A percentile compares a stretch with the other conserved stretches of the same genome.
phyloP scores from a whole-genome alignment of 352 stramenopile genomes.

The Phytophthora crassamura region DNA sequence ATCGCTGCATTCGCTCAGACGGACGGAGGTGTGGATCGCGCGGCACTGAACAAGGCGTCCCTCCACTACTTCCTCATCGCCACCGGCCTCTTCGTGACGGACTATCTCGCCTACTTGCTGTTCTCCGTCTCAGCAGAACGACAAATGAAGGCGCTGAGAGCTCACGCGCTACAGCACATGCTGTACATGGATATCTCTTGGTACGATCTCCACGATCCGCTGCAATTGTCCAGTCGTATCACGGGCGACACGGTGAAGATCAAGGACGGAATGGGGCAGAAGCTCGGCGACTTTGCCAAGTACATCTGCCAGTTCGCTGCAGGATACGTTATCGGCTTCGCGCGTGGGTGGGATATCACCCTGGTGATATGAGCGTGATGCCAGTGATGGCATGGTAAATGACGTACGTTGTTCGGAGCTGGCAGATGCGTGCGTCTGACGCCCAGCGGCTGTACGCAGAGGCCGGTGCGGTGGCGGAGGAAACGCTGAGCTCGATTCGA shows the following conservation, averaged over 20 bases:
- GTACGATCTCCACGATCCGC: conserved; percentile 23
- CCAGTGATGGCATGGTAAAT: conserved; percentile 17
- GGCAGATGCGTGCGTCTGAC: neutral
- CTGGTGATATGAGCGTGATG: too few relatives aligned
- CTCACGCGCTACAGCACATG: conserved; percentile 16
- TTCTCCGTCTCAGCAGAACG: conserved; percentile 23
- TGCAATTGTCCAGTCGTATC: conserved; percentile 21
- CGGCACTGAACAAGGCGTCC: conserved; percentile 12
- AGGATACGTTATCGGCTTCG: conserved; percentile 21
- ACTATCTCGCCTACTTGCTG: conserved; percentile 13
- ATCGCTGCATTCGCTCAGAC: conserved; percentile 25
- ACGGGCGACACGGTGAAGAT: conserved; percentile 30
- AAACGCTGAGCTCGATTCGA: too few relatives aligned
- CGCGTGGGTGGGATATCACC: too few relatives aligned
- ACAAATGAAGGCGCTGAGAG: conserved; percentile 27
- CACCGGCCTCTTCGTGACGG: conserved; percentile 8
- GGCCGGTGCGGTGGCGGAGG: too few relatives aligned
- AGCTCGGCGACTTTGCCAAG: conserved; percentile 17
- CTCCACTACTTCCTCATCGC: conserved; percentile 22
- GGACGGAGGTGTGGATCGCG: conserved; percentile 17
- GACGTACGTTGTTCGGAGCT: conserved; percentile 8
- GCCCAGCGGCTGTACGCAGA: too few relatives aligned
- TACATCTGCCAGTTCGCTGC: conserved; percentile 23
- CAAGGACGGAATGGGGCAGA: conserved; percentile 26
- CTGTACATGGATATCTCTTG: conserved; percentile 30